Evolutionary conservation across 2,329 filamentous ascomycete species (phyloP).

Genomic region (Whalleya microplaca): DNA sequence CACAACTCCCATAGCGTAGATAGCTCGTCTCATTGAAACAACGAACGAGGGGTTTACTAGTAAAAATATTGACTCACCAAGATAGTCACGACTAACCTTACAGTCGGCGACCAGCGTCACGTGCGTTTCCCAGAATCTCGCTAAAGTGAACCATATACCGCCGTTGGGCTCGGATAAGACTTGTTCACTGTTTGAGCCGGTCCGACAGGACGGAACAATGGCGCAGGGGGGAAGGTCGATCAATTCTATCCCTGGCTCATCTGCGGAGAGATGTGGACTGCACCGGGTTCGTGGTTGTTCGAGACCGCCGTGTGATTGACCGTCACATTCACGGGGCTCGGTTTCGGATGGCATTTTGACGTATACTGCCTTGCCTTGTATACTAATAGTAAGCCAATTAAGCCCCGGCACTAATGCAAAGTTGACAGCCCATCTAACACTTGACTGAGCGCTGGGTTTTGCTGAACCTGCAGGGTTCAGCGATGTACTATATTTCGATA

Average conservation of each 20-base stretch:
- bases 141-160: background rate
- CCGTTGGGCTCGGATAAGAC: background rate
- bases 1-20: background rate
- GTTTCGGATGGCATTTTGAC: slow-evolving; percentile 26
- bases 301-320: slow-evolving; percentile 18
- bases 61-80: slow-evolving; percentile 47
- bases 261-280: slow-evolving; percentile 18
- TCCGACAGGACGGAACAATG: slow-evolving; percentile 29
- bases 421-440: slow-evolving; percentile 6
- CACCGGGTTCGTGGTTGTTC: slow-evolving; percentile 19
- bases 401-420: slow-evolving; percentile 22
- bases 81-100: slow-evolving; percentile 55
- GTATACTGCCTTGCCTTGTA: slow-evolving; percentile 19
- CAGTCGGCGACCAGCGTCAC: slow-evolving; percentile 54
- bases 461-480: background rate
- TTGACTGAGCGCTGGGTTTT: slow-evolving; percentile 1
- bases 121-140: slow-evolving; percentile 51
- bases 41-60: slow-evolving; percentile 3
- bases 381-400: slow-evolving; percentile 25
- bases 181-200: slow-evolving; percentile 10
- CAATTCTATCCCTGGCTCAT: slow-evolving; percentile 28
- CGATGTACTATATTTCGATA: background rate
- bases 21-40: background rate
- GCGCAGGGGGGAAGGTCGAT: slow-evolving; percentile 23
- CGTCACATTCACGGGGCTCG: slow-evolving; percentile 19